phyloP scores from a whole-genome alignment of 2,329 filamentous ascomycete species.

The Gyromitra esculenta region DNA sequence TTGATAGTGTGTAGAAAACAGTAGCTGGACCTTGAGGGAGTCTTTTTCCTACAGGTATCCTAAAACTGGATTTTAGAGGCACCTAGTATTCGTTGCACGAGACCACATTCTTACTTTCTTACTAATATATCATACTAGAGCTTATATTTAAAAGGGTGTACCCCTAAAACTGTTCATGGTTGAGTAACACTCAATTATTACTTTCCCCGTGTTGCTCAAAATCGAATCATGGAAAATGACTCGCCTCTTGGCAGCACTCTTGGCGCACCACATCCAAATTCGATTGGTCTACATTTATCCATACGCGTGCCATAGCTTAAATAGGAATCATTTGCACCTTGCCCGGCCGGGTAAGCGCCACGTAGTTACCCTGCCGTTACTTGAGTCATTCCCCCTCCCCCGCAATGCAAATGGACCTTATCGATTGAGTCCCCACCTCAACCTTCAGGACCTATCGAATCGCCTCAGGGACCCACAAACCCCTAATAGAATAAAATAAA shows the following conservation, averaged over 20 bases:
- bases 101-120: too few species aligned
- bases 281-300: too few species aligned
- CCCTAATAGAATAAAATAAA: slow-evolving; percentile 1
- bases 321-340: slow-evolving; percentile 34
- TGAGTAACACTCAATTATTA: not conserved
- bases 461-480: slow-evolving; percentile 9
- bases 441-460: slow-evolving; percentile 11
- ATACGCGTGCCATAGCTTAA: too few species aligned
- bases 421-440: slow-evolving; percentile 38
- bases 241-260: too few species aligned
- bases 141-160: not conserved
- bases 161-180: not conserved
- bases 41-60: too few species aligned
- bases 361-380: slow-evolving; percentile 25
- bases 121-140: not conserved
- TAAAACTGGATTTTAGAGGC: too few species aligned
- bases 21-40: too few species aligned
- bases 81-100: too few species aligned
- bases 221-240: too few species aligned
- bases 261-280: too few species aligned
- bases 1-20: too few species aligned
- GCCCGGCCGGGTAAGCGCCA: slow-evolving; percentile 10
- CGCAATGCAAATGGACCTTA: slow-evolving; percentile 31
- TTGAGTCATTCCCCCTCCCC: slow-evolving; percentile 46
- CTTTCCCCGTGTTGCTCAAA: too few species aligned